phyloP scores from a whole-genome alignment of 148 eudicot genomes.

The Limonium bicolor region DNA sequence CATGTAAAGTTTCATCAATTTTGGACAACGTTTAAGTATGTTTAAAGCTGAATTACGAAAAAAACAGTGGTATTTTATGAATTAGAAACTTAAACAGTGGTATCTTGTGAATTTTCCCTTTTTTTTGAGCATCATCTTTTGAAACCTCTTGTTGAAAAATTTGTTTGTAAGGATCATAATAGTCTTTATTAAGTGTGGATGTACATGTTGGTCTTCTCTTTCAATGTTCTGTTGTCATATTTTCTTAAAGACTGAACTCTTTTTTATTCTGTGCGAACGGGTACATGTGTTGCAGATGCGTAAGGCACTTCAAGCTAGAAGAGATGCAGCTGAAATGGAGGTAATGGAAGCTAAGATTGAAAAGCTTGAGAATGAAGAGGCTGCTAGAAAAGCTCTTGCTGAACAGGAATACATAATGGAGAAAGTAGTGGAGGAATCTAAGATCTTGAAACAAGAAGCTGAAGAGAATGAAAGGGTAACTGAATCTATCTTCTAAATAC shows the following conservation, averaged over 20 bases:
- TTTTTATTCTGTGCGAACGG: neutral
- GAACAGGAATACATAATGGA: conserved; percentile 64
- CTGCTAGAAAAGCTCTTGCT: conserved; percentile 35
- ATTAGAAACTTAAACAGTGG: no score
- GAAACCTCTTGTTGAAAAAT: no score
- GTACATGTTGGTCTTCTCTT: neutral
- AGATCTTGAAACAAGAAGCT: conserved; percentile 49
- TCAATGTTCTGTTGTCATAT: neutral
- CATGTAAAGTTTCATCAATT: no score
- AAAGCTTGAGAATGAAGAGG: conserved; percentile 34
- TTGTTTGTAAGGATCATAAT: neutral
- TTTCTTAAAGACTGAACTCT: neutral
- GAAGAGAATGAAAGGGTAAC: conserved; percentile 72
- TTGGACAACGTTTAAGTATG: no score
- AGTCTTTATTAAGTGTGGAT: neutral
- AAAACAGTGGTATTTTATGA: no score
- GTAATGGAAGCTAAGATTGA: conserved; percentile 35
- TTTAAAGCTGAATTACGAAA: no score
- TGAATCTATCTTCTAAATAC: neutral
- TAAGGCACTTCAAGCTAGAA: conserved; percentile 29
- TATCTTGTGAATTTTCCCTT: no score
- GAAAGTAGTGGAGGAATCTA: conserved; percentile 60
- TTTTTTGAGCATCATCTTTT: no score
- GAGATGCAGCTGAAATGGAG: conserved; percentile 43
- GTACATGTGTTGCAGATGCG: conserved; percentile 70